These are phyloP conservation scores for Cucurbitaria berberidis DNA, from an alignment of 2,329 filamentous ascomycete genomes.

Conservation along the genomic window DNA sequence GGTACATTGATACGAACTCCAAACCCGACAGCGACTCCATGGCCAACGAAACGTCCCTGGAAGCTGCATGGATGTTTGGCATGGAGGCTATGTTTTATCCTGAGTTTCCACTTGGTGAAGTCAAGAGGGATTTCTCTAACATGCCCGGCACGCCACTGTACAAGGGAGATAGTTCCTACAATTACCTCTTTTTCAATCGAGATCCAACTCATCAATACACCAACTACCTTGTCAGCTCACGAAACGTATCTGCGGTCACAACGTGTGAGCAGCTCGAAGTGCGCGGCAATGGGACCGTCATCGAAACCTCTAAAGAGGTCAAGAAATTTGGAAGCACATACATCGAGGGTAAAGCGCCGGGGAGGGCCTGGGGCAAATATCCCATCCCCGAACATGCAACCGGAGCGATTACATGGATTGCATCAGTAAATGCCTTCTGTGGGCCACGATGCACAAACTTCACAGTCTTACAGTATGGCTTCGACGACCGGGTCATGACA, in stretches of 20 bases:
- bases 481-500: slow-evolving; percentile 5
- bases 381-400: slow-evolving; percentile 17
- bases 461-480: slow-evolving; percentile 34
- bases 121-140: slow-evolving; percentile 24
- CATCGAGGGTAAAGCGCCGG: slow-evolving; percentile 19
- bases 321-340: slow-evolving; percentile 9
- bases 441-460: slow-evolving; percentile 45
- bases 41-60: slow-evolving; percentile 19
- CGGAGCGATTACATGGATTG: slow-evolving; percentile 38
- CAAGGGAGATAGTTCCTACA: slow-evolving; percentile 23
- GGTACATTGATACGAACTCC: slow-evolving; percentile 20
- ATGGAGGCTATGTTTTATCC: slow-evolving; percentile 37
- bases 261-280: slow-evolving; percentile 31
- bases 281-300: slow-evolving; percentile 5
- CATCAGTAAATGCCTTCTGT: slow-evolving; percentile 20
- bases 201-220: slow-evolving; percentile 37
- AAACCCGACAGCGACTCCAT: not conserved
- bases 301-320: not conserved
- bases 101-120: slow-evolving; percentile 15
- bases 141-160: slow-evolving; percentile 38
- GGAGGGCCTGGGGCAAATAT: slow-evolving; percentile 20
- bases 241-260: slow-evolving; percentile 28
- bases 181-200: slow-evolving; percentile 43
- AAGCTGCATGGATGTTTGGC: slow-evolving; percentile 41
- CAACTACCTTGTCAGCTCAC: slow-evolving; percentile 34